Conservation (phyloP, 2,329 filamentous ascomycete species). For the Aspergillus fijiensis region DNA sequence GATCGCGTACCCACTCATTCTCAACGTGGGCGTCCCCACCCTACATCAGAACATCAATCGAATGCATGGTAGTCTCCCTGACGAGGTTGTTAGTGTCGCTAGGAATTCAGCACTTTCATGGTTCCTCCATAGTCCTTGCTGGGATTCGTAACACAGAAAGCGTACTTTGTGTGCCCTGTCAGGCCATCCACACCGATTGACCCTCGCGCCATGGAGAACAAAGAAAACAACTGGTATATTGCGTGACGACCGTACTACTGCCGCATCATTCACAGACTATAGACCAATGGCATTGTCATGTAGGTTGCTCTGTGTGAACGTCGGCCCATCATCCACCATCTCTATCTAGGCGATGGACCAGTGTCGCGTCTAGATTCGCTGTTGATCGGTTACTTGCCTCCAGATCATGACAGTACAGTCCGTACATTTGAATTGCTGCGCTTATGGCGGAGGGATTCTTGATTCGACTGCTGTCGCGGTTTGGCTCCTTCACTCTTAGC, state of each 20-base stretch:
- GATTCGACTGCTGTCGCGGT: not conserved
- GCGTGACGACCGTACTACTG: slow-evolving; percentile 6
- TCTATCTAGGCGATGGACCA: slow-evolving; percentile 1
- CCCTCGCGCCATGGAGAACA: not conserved
- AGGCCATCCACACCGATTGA: not conserved
- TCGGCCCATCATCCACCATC: not conserved
- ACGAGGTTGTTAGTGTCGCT: not conserved
- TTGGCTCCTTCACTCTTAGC: not conserved
- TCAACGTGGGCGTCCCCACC: not conserved
- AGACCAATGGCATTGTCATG: slow-evolving; percentile 8
- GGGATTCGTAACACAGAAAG: not conserved
- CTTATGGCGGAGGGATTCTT: not conserved
- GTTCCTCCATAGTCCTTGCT: not conserved
- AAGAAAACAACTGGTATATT: not conserved
- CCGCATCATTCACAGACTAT: slow-evolving; percentile 1
- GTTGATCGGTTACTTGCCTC: not conserved
- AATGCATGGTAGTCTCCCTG: not conserved
- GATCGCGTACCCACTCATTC: not conserved
- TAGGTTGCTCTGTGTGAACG: slow-evolving; percentile 2
- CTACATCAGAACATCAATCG: not conserved
- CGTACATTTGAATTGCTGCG: not conserved
- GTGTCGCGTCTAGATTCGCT: not conserved
- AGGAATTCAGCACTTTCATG: not conserved
- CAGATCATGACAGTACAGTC: not conserved
- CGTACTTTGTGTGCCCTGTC: not conserved